Conservation (phyloP, 768 basidiomycete species). For the Leccinum ochraceum region DNA sequence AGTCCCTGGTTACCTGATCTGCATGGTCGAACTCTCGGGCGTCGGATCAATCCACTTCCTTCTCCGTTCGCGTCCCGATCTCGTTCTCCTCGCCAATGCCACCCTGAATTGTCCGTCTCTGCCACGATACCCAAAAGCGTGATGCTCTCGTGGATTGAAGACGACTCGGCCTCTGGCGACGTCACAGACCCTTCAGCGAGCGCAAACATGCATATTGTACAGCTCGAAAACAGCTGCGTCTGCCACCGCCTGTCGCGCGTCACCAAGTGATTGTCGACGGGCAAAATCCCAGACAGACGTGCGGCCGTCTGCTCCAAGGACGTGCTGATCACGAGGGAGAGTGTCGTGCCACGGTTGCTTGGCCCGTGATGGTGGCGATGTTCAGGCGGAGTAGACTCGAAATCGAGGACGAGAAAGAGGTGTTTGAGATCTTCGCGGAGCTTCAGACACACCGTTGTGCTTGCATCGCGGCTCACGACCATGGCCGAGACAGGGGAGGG, state of each 20-base stretch:
- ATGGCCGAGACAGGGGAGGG: slow-evolving; percentile 31
- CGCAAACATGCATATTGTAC: slow-evolving; percentile 55
- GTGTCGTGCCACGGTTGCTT: slow-evolving; percentile 18
- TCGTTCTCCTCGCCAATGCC: slow-evolving; percentile 3
- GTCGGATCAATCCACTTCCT: background rate
- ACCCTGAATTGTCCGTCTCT: slow-evolving; percentile 38
- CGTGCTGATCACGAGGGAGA: slow-evolving; percentile 52
- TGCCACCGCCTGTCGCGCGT: slow-evolving; percentile 57
- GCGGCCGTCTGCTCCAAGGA: slow-evolving; percentile 45
- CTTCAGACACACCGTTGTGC: slow-evolving; percentile 56
- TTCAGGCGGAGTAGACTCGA: slow-evolving; percentile 40
- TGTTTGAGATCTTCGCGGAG: slow-evolving; percentile 27
- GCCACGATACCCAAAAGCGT: slow-evolving; percentile 43
- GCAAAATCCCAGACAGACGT: slow-evolving; percentile 49
- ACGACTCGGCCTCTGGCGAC: slow-evolving; percentile 22
- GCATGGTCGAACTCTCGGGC: background rate
- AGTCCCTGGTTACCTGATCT: slow-evolving; percentile 4
- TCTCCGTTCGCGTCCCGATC: background rate
- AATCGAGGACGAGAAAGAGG: slow-evolving; percentile 63
- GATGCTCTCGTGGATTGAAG: slow-evolving; percentile 49
- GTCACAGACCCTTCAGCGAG: slow-evolving; percentile 28
- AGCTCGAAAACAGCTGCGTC: slow-evolving; percentile 57
- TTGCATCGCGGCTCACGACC: slow-evolving; percentile 62
- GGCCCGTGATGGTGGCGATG: slow-evolving; percentile 34
- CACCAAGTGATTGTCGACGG: slow-evolving; percentile 46